These are phyloP conservation scores for Haplosporangium sp. DNA, from an alignment of 371 early-diverging fungal genomes.

Conservation along the genomic window DNA sequence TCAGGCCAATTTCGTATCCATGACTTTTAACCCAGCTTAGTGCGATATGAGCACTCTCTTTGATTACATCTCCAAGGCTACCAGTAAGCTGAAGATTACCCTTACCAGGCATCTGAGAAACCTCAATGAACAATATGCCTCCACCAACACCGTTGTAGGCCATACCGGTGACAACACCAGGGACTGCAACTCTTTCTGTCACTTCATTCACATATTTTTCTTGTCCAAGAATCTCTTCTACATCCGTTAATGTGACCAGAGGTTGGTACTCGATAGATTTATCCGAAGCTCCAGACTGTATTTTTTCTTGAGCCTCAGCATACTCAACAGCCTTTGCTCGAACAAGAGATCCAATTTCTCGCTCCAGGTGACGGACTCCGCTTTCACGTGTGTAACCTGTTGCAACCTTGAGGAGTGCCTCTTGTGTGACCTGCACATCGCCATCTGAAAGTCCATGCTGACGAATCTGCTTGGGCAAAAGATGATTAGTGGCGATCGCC, in stretches of 20 bases:
- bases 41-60: constrained; percentile 87
- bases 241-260: constrained; percentile 53
- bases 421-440: constrained; percentile 68
- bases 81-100: constrained; percentile 82
- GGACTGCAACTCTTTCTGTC: constrained; percentile 64
- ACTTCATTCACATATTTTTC: constrained; percentile 74
- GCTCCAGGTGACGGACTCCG: constrained; percentile 85
- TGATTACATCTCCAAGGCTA: constrained; percentile 88
- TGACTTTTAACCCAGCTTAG: constrained; percentile 86
- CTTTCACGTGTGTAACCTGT: constrained; percentile 88
- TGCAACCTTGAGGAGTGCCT: constrained; percentile 70
- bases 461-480: constrained; percentile 75
- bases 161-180: constrained; percentile 87
- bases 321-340: constrained; percentile 80
- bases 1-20: constrained; percentile 70
- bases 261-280: constrained; percentile 44
- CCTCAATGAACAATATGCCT: constrained; percentile 83
- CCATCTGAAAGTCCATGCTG: constrained; percentile 71
- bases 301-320: constrained; percentile 60
- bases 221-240: constrained; percentile 79
- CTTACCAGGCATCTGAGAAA: constrained; percentile 78
- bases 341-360: constrained; percentile 81
- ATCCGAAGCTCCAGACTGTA: neutral
- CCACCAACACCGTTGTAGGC: constrained; percentile 88
- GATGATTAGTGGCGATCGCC: constrained; percentile 51